These are phyloP conservation scores for Neurospora sp. DNA, from an alignment of 2,329 filamentous ascomycete species.

Conservation along the genomic window DNA sequence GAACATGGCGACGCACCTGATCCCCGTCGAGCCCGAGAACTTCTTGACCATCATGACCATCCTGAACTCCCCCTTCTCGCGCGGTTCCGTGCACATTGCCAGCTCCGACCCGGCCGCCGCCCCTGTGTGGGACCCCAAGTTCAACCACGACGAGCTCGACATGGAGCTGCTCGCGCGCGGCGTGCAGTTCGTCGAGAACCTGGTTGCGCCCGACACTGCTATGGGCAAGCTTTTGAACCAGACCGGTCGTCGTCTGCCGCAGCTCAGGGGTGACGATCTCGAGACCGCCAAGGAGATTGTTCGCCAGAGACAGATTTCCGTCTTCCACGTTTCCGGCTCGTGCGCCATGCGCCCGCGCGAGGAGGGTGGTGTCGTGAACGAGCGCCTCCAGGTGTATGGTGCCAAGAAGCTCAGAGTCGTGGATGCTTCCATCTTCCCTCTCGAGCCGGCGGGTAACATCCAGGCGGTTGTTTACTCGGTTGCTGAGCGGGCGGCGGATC, in stretches of 20 bases:
- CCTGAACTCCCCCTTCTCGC: conserved; percentile 51
- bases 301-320: conserved; percentile 23
- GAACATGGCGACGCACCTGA: conserved; percentile 20
- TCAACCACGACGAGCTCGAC: conserved; percentile 45
- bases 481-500: conserved; percentile 16
- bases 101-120: conserved; percentile 18
- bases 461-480: conserved; percentile 15
- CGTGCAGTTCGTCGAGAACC: conserved; percentile 30
- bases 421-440: conserved; percentile 14
- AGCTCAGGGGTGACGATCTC: conserved; percentile 21
- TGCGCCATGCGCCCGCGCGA: conserved; percentile 20
- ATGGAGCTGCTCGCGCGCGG: conserved; percentile 39
- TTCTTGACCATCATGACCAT: conserved; percentile 47
- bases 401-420: conserved; percentile 11
- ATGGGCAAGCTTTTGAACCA: conserved; percentile 31
- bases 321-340: conserved; percentile 40
- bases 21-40: conserved; percentile 29
- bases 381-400: conserved; percentile 13
- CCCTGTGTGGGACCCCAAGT: conserved; percentile 41
- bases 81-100: conserved; percentile 48
- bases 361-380: conserved; percentile 14
- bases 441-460: conserved; percentile 16
- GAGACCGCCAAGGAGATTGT: conserved; percentile 28
- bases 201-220: conserved; percentile 26
- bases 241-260: conserved; percentile 27